Evolutionary conservation across 2,329 filamentous ascomycete genomes (phyloP).

Genomic region (Colletotrichum sp.): DNA sequence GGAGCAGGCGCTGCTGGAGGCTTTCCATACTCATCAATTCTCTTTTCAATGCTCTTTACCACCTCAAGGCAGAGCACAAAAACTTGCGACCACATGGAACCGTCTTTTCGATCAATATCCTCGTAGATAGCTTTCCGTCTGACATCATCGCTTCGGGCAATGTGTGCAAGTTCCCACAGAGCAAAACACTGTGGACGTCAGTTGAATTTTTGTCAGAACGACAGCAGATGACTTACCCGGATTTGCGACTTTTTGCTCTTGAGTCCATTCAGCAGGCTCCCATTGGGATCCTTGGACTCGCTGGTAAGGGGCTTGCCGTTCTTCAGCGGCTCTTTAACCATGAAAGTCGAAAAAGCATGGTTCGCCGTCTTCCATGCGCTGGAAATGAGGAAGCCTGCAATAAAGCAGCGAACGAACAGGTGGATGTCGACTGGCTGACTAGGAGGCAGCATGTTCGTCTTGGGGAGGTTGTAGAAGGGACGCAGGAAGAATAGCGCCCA

Average conservation of each 20-base stretch:
- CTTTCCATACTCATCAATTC: constrained; percentile 68
- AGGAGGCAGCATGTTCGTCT: constrained; percentile 67
- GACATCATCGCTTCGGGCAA: constrained; percentile 75
- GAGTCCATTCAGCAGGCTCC: constrained; percentile 82
- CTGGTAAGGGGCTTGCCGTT: constrained; percentile 82
- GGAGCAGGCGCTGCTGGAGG: constrained; percentile 38
- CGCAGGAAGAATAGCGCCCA: constrained; percentile 74
- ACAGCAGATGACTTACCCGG: constrained; percentile 53
- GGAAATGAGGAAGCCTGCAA: constrained; percentile 70
- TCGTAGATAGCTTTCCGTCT: constrained; percentile 83
- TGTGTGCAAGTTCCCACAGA: constrained; percentile 87
- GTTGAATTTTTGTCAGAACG: not conserved
- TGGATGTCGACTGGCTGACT: constrained; percentile 62
- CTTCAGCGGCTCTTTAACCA: constrained; percentile 82
- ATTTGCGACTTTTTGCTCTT: constrained; percentile 82
- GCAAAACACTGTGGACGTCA: constrained; percentile 61
- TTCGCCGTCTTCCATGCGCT: constrained; percentile 81
- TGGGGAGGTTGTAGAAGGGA: constrained; percentile 76
- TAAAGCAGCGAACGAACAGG: constrained; percentile 60
- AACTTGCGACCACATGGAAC: constrained; percentile 82
- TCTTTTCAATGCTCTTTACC: constrained; percentile 69
- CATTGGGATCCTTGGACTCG: constrained; percentile 90
- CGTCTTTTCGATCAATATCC: constrained; percentile 84
- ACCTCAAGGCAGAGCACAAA: constrained; percentile 71
- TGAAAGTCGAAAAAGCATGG: constrained; percentile 77